Percentiles rank a stretch among this genome's conserved stretches.
Evolutionary conservation across 208 protist species (phyloP).

Genomic region (Leishmania braziliensis): DNA sequence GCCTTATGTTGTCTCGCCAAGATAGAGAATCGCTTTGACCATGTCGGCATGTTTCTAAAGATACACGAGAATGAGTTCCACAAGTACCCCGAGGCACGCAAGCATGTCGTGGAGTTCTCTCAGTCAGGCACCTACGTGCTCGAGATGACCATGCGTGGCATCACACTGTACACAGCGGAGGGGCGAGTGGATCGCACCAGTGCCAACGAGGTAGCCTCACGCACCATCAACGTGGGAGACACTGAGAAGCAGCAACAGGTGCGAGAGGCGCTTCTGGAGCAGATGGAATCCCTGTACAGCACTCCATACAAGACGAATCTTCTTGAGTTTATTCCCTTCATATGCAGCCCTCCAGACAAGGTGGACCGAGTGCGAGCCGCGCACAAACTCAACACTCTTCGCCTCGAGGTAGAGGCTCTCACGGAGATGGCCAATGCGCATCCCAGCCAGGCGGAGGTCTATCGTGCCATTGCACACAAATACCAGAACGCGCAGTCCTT

Average conservation of each 20-base stretch:
- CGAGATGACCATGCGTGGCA: slow-evolving; percentile 77
- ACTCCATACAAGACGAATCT: slow-evolving; percentile 61
- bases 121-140: slow-evolving; percentile 80
- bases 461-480: slow-evolving; percentile 25
- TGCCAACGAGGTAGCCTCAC: slow-evolving; percentile 50
- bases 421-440: slow-evolving; percentile 22
- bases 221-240: slow-evolving; percentile 39
- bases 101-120: slow-evolving; percentile 44
- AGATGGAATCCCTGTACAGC: slow-evolving; percentile 47
- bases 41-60: slow-evolving; percentile 82
- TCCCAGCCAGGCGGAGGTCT: slow-evolving; percentile 6
- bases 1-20: slow-evolving; percentile 76
- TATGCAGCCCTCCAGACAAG: slow-evolving; percentile 85
- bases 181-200: slow-evolving; percentile 62
- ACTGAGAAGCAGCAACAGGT: slow-evolving; percentile 5
- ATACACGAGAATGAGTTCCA: slow-evolving; percentile 42
- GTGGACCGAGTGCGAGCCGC: slow-evolving; percentile 81
- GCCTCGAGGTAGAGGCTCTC: slow-evolving; percentile 47
- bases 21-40: slow-evolving; percentile 79
- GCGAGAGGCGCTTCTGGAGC: slow-evolving; percentile 28
- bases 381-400: slow-evolving; percentile 63
- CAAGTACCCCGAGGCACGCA: slow-evolving; percentile 32
- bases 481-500: slow-evolving; percentile 49
- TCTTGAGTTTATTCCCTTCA: slow-evolving; percentile 43
- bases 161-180: slow-evolving; percentile 73